Evolutionary conservation across 768 basidiomycete genomes (phyloP).

Genomic region (Mycena metata): DNA sequence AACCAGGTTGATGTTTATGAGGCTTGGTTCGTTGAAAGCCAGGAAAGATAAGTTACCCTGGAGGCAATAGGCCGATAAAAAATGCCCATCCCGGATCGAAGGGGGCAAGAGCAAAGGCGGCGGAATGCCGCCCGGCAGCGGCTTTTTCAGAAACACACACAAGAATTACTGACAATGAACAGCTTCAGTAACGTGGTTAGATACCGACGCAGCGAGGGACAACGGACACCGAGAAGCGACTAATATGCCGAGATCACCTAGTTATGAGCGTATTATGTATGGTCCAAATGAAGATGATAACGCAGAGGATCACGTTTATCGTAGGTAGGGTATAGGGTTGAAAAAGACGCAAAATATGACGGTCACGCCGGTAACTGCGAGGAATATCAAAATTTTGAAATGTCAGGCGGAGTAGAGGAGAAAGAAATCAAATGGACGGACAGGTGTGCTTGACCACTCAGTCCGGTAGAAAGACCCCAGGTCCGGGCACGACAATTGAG

Average conservation of each 20-base stretch:
- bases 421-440: slow-evolving; percentile 40
- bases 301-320: slow-evolving; percentile 58
- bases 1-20: slow-evolving; percentile 48
- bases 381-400: slow-evolving; percentile 65
- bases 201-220: slow-evolving; percentile 4
- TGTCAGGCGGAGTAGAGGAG: slow-evolving; percentile 4
- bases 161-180: slow-evolving; percentile 59
- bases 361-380: slow-evolving; percentile 63
- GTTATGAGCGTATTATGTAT: slow-evolving; percentile 20
- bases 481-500: slow-evolving; percentile 72
- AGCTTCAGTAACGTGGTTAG: neutral
- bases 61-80: slow-evolving; percentile 73
- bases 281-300: neutral
- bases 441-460: slow-evolving; percentile 75
- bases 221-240: slow-evolving; percentile 71
- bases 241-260: slow-evolving; percentile 72
- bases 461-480: slow-evolving; percentile 67
- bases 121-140: slow-evolving; percentile 65
- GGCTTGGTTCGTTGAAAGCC: slow-evolving; percentile 1
- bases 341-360: slow-evolving; percentile 69
- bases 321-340: slow-evolving; percentile 63
- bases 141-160: slow-evolving; percentile 71
- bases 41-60: slow-evolving; percentile 51
- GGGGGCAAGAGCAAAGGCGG: slow-evolving; percentile 67
- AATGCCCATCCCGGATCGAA: slow-evolving; percentile 79